Evolutionary conservation across 2,329 filamentous ascomycete genomes (phyloP), one percentile per base, ranked within the genome.

Genomic region (Verruconis gallopava): DNA sequence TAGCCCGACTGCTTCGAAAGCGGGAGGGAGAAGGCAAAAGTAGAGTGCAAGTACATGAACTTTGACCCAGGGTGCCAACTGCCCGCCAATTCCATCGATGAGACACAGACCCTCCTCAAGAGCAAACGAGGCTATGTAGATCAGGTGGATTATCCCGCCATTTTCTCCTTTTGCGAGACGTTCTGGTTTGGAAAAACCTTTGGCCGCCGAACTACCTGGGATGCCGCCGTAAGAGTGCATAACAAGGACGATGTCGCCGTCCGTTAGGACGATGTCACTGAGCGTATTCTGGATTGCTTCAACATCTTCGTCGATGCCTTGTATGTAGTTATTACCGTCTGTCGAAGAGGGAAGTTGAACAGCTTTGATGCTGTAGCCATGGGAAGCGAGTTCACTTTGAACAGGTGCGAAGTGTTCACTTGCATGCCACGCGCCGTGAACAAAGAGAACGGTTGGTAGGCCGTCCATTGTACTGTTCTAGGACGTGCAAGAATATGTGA

Each of bases 141-240:
- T 47, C 17, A 61, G 38, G 9, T 44, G 44, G 11, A 55, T 44
- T 6, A 60, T 47, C 4, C 60, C 59, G 2, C 59, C 59, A 17
- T 49, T 49, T 42, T 56, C 55, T 1, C 57, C 56, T 22, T 50
- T 42, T 37, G 43, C 42, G 34, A 46, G 41, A 19, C 54, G 49
- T 25, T 56, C 55, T 34, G 47, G 48, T 37, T 52, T 52, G 2
- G 45, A 48, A 5, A 60, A 15, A 1, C 54, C 53, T 38, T 60
- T 53, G 9, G 53, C 35, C 21, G 46, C 48, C 37, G 61, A 48
- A 5, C 50, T 55, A 4, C 50, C 51, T 0, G 54, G 53, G 48
- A 51, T 51, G 37, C 50, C 65, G 51, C 47, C 58, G 50, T 50
- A 64, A 45, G 58, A 66, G 55, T 56, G 60, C 47, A 47, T 58